phyloP scores from a whole-genome alignment of 106 monocot genomes.

The Dioscorea alata region DNA sequence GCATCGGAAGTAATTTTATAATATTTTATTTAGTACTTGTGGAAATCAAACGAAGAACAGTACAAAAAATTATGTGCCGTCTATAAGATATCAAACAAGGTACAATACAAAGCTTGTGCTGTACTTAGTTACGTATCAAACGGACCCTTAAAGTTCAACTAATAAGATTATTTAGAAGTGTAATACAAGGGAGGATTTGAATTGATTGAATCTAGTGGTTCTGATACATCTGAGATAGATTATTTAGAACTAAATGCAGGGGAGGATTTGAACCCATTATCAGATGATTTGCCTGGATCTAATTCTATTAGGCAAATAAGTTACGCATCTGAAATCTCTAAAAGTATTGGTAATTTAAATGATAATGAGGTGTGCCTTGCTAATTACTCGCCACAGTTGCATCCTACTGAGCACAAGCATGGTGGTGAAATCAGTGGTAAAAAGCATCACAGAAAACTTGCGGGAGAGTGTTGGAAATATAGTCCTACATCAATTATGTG shows the following conservation, averaged over 20 bases:
- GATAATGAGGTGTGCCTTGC: neutral
- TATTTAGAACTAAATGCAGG: conserved; percentile 18
- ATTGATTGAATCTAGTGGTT: conserved; percentile 17
- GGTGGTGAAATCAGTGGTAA: conserved; percentile 4
- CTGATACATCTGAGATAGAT: conserved; percentile 32
- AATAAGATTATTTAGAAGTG: too few relatives aligned
- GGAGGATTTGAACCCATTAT: conserved; percentile 12
- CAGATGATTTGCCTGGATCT: conserved; percentile 4
- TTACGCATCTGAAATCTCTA: neutral
- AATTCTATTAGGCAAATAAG: neutral
- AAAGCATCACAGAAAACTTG: conserved; percentile 3
- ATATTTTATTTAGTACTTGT: too few relatives aligned
- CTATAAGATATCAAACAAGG: too few relatives aligned
- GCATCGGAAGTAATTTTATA: too few relatives aligned
- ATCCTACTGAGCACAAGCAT: conserved; percentile 17
- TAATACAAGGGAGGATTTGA: too few relatives aligned
- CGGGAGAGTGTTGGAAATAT: too few relatives aligned
- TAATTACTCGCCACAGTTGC: neutral
- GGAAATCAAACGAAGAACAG: too few relatives aligned
- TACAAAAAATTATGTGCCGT: too few relatives aligned
- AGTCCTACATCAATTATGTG: too few relatives aligned
- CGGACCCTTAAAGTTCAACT: too few relatives aligned
- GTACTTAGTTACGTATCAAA: too few relatives aligned
- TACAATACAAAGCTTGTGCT: too few relatives aligned
- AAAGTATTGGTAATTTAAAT: neutral